phyloP scores from a whole-genome alignment of 2,329 filamentous ascomycete genomes.

The Huntiella bhutanensis region DNA sequence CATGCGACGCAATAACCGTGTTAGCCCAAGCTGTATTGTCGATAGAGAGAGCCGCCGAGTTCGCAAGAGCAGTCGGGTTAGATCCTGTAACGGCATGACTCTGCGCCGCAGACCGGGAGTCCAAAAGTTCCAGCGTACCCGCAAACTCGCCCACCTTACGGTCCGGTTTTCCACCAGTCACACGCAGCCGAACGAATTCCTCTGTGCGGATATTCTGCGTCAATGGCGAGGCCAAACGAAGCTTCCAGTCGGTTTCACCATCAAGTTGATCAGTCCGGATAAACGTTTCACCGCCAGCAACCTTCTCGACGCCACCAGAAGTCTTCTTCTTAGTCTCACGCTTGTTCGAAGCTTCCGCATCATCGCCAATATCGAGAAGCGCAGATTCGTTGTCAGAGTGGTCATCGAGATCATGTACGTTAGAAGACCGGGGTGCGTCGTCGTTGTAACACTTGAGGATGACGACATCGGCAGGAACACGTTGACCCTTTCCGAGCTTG shows the following conservation, averaged over 20 bases:
- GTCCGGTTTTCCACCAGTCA: conserved; percentile 79
- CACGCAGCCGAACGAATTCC: conserved; percentile 49
- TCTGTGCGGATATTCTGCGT: conserved; percentile 59
- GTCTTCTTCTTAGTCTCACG: conserved; percentile 16
- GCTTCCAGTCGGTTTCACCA: conserved; percentile 96
- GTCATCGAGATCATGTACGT: conserved; percentile 28
- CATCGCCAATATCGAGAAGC: conserved; percentile 17
- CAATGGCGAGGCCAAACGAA: conserved; percentile 68
- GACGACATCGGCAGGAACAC: conserved; percentile 84
- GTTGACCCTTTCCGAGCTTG: conserved; percentile 77
- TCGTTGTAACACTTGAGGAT: conserved; percentile 57
- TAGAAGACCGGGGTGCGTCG: conserved; percentile 13
- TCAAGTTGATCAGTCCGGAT: conserved; percentile 95
- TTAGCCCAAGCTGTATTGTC: conserved; percentile 99
- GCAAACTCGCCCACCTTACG: conserved; percentile 88
- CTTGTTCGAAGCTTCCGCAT: conserved; percentile 13
- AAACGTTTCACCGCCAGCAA: conserved; percentile 68
- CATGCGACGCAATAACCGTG: conserved; percentile 87
- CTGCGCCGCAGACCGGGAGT: conserved; percentile 31
- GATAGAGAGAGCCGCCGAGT: conserved; percentile 62
- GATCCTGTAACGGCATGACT: conserved; percentile 14
- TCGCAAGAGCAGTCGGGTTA: conserved; percentile 17
- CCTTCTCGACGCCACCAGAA: conserved; percentile 15
- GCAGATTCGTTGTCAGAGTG: conserved; percentile 14
- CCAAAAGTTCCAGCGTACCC: conserved; percentile 63